Percentiles rank a stretch among this genome's conserved stretches.
These are phyloP conservation scores for Berberis vulgaris DNA, from an alignment of 164 flowering plant genomes.

Conservation along the genomic window DNA sequence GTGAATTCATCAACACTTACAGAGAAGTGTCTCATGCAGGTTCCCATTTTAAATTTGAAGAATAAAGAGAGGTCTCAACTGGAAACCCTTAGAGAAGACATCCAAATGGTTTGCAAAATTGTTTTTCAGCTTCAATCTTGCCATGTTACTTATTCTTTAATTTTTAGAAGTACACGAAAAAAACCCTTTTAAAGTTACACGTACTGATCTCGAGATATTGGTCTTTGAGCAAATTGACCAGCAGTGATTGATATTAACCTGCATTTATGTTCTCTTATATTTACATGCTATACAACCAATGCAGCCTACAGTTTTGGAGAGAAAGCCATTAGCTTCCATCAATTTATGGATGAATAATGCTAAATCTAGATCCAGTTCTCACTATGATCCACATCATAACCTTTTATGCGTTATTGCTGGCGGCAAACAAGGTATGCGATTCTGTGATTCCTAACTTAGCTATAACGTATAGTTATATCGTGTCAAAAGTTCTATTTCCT, in stretches of 20 bases:
- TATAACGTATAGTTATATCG: not conserved
- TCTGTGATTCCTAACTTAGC: not conserved
- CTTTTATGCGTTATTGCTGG: conserved; percentile 80
- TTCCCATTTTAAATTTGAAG: conserved; percentile 58
- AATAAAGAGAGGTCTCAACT: conserved; percentile 51
- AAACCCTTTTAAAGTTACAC: too few species aligned
- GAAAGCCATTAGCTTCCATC: conserved; percentile 48
- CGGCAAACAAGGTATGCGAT: conserved; percentile 62
- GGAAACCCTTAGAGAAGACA: conserved; percentile 51
- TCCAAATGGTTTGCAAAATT: conserved; percentile 40
- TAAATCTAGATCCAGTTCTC: conserved; percentile 72
- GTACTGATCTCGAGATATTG: too few species aligned
- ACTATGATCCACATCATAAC: conserved; percentile 96
- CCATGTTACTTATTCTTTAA: not conserved
- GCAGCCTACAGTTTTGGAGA: conserved; percentile 66
- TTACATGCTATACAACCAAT: conserved; percentile 8
- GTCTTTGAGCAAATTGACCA: too few species aligned
- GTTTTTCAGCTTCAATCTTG: not conserved
- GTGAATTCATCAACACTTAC: not conserved
- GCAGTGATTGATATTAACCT: too few species aligned
- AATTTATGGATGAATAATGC: conserved; percentile 94
- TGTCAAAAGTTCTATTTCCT: too few species aligned
- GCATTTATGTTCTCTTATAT: too few species aligned
- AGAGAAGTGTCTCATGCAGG: conserved; percentile 27
- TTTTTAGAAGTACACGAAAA: too few species aligned